Base-by-base conservation (phyloP, 2,329 filamentous ascomycete species). In the Sporothrix variecibatus region DNA sequence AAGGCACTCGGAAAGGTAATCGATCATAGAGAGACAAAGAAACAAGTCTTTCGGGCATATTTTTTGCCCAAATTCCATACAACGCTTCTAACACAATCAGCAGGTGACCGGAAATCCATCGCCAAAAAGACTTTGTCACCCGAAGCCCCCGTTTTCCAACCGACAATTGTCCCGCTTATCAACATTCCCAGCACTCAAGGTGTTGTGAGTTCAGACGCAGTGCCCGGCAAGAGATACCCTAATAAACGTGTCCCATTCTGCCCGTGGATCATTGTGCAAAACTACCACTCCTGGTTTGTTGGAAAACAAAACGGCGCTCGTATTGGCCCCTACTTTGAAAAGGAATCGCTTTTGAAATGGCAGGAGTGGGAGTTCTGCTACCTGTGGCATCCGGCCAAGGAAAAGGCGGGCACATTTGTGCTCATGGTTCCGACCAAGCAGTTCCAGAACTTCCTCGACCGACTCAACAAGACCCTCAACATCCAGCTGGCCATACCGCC, bases 331-430 rank as follows among this genome's bases (percentile, higher is more conserved):
- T 87, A 88, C 80, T 94, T 93, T 77, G 84, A 88, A 46, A 79
- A 80, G 2, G 85, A 87, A 49, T 81, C 81, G 2, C 87, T 93
- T 69, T 85, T 92, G 76, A 88, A 87, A 78, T 82, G 84, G 1
- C 86, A 89, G 74, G 79, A 84, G 12, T 97, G 94, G 94, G 90
- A 95, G 76, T 83, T 97, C 72, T 94, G 91, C 81, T 94, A 93
- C 80, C 79, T 94, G 49, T 86, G 90, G 79, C 84, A 88, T 67
- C 87, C 88, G 0, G 76, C 79, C 20, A 80, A 83, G 2, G 77
- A 83, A 8, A 82, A 84, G 17, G 81, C 84, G 40, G 86, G 86
- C 70, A 34, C 26, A 4, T 89, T 91, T 1, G 83, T 92, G 34
- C 81, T 95, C 31, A 86, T 97, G 49, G 87, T 97, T 0, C 88